These are phyloP conservation scores for Croton setiger DNA, from an alignment of 441 rosid genomes.

Conservation along the genomic window DNA sequence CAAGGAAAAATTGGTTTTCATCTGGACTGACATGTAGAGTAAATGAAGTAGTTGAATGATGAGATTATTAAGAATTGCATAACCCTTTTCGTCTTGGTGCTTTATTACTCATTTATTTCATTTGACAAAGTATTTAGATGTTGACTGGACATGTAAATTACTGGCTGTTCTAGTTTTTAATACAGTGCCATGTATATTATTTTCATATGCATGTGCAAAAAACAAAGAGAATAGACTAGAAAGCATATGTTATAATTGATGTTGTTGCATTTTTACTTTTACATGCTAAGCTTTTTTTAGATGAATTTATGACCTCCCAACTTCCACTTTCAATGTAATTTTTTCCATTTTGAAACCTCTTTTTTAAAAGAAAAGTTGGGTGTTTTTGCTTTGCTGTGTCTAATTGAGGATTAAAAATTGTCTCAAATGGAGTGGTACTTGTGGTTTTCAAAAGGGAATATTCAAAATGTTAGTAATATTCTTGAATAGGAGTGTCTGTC, in stretches of 20 bases:
- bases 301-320: too few relatives aligned
- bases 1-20: neutral
- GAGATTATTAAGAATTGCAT: neutral
- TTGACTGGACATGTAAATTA: conserved; percentile 6
- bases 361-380: too few relatives aligned
- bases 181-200: neutral
- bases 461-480: too few relatives aligned
- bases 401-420: too few relatives aligned
- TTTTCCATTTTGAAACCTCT: too few relatives aligned
- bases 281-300: neutral
- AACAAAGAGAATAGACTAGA: neutral
- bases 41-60: neutral
- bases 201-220: neutral
- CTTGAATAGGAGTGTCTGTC: neutral
- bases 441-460: too few relatives aligned
- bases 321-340: too few relatives aligned
- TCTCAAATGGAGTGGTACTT: too few relatives aligned
- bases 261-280: neutral
- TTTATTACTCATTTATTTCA: conserved; percentile 8
- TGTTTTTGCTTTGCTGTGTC: too few relatives aligned
- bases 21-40: neutral
- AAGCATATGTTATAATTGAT: neutral
- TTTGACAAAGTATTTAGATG: neutral
- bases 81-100: neutral
- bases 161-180: neutral